Conservation (phyloP, 1,284 basidiomycete species). For the Ganoderma lucidum region DNA sequence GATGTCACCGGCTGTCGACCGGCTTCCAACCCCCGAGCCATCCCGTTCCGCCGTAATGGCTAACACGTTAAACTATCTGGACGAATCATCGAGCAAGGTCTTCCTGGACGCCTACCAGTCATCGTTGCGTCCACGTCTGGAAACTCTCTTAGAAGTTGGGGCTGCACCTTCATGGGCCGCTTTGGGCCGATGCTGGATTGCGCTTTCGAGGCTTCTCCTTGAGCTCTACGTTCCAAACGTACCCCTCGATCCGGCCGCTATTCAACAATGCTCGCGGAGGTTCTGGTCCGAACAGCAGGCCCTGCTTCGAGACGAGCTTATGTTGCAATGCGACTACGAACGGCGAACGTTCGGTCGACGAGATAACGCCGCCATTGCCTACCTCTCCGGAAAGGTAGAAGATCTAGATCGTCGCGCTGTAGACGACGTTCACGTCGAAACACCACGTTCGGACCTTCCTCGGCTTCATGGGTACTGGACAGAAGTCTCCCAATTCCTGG, state of each 20-base stretch:
- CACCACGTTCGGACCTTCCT: conserved; percentile 54
- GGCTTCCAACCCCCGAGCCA: background rate
- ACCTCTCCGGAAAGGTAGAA: conserved; percentile 53
- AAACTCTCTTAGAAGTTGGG: conserved; percentile 5
- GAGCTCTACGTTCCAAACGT: conserved; percentile 86
- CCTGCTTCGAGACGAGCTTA: conserved; percentile 60
- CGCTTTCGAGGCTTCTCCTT: conserved; percentile 65
- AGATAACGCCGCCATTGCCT: conserved; percentile 56
- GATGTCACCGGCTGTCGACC: conserved; percentile 20
- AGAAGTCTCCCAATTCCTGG: conserved; percentile 79
- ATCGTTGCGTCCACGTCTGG: conserved; percentile 25
- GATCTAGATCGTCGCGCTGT: conserved; percentile 34
- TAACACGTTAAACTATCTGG: conserved; percentile 17
- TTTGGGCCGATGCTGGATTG: conserved; percentile 73
- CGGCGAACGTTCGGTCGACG: conserved; percentile 66
- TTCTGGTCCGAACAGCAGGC: conserved; percentile 59
- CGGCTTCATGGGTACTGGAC: conserved; percentile 83
- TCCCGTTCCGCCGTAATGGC: background rate
- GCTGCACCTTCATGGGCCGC: conserved; percentile 11
- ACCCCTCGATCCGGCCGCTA: conserved; percentile 88
- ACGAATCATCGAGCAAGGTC: conserved; percentile 18
- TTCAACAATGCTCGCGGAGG: conserved; percentile 61
- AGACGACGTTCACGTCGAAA: conserved; percentile 33
- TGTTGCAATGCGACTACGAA: conserved; percentile 68
- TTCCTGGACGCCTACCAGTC: conserved; percentile 23